Conservation (phyloP, 495 filamentous ascomycete genomes). For the Thermochaetoides thermophila region DNA sequence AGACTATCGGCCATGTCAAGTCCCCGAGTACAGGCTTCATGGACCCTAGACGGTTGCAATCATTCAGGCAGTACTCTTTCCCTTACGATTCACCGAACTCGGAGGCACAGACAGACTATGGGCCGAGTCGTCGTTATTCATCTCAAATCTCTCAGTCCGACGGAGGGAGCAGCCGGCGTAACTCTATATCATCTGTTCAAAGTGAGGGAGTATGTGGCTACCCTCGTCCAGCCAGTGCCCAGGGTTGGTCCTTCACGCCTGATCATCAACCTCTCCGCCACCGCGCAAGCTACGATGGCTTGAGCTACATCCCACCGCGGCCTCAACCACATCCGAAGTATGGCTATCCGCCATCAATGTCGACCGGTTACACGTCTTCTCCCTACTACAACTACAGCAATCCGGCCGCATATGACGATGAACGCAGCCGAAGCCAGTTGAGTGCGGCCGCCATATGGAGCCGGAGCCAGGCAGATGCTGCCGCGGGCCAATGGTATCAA, state of each 20-base stretch:
- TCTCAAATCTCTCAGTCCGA: constrained; percentile 19
- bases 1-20: not conserved
- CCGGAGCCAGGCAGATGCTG: constrained; percentile 15
- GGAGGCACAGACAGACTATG: constrained; percentile 20
- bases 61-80: constrained; percentile 8
- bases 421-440: constrained; percentile 14
- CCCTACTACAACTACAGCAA: constrained; percentile 2
- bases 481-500: constrained; percentile 17
- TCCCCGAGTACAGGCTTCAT: constrained; percentile 2
- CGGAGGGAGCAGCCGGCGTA: constrained; percentile 17
- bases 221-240: constrained; percentile 14
- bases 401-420: constrained; percentile 13
- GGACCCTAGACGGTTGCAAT: constrained; percentile 14
- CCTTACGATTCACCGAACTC: constrained; percentile 12
- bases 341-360: constrained; percentile 23
- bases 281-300: constrained; percentile 28
- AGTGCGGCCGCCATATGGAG: constrained; percentile 14
- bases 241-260: constrained; percentile 11
- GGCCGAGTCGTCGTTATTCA: constrained; percentile 9
- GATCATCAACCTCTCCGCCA: constrained; percentile 19
- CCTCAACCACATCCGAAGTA: constrained; percentile 9
- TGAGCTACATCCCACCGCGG: constrained; percentile 5
- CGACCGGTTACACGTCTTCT: constrained; percentile 19
- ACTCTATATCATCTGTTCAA: constrained; percentile 13
- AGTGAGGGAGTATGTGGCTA: constrained; percentile 10